Percentiles rank a stretch among this genome's conserved stretches.
Evolutionary conservation across 2,329 filamentous ascomycete genomes (phyloP).

Genomic region (Emericellopsis cladophorae): DNA sequence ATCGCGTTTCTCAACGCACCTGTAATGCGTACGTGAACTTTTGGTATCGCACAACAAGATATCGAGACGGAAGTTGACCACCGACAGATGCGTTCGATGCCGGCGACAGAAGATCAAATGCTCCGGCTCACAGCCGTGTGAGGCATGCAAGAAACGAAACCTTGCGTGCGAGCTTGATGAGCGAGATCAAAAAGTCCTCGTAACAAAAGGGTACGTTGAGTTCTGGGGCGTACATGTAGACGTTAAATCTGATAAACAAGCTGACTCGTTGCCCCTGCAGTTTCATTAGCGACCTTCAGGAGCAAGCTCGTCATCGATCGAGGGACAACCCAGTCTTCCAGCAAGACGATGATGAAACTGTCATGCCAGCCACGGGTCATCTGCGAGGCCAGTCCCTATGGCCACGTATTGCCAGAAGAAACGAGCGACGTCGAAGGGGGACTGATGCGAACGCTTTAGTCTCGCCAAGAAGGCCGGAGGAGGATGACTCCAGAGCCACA

Average conservation of each 20-base stretch:
- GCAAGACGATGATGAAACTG: slow-evolving; percentile 6
- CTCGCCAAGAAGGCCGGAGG: slow-evolving; percentile 4
- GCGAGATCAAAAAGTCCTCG: slow-evolving; percentile 32
- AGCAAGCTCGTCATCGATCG: slow-evolving; percentile 9
- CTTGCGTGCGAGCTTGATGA: slow-evolving; percentile 21
- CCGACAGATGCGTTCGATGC: slow-evolving; percentile 10
- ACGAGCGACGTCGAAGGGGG: neutral
- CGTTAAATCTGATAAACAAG: slow-evolving; percentile 2
- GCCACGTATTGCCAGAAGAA: neutral
- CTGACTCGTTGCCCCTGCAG: slow-evolving; percentile 8
- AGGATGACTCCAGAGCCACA: slow-evolving; percentile 7
- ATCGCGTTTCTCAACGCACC: neutral
- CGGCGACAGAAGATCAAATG: slow-evolving; percentile 21
- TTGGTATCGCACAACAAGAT: neutral
- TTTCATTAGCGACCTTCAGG: slow-evolving; percentile 21
- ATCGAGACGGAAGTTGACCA: neutral
- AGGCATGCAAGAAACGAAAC: slow-evolving; percentile 18
- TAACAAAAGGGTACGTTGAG: slow-evolving; percentile 27
- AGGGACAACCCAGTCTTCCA: neutral
- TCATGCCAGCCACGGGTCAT: slow-evolving; percentile 6
- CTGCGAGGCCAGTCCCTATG: slow-evolving; percentile 3
- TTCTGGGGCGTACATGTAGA: slow-evolving; percentile 6
- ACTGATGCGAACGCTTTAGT: neutral
- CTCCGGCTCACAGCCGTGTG: slow-evolving; percentile 16
- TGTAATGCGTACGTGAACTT: neutral